Percentiles rank a stretch among this genome's conserved stretches.
These are phyloP conservation scores for Endoconidiophora polonica DNA, from an alignment of 2,329 filamentous ascomycete species.

Conservation along the genomic window DNA sequence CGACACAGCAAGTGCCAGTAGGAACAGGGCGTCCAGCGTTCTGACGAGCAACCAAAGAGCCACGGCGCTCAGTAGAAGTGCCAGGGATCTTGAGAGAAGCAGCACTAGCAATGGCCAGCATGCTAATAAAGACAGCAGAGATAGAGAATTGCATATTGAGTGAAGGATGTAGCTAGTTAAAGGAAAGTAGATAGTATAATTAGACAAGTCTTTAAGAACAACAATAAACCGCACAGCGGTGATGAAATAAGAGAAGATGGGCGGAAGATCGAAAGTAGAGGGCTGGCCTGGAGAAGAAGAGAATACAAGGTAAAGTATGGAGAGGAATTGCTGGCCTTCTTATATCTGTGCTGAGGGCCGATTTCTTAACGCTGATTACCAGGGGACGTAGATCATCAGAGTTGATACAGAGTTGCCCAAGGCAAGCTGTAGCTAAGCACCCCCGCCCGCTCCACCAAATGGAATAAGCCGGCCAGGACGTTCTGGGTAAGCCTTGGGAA, in stretches of 20 bases:
- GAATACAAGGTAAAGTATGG: neutral
- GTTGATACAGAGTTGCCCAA: too few relatives aligned
- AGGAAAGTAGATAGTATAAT: neutral
- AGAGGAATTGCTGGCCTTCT: too few relatives aligned
- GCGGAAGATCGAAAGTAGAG: slow-evolving; percentile 6
- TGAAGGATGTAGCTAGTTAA: neutral
- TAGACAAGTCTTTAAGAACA: neutral
- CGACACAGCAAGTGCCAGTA: slow-evolving; percentile 21
- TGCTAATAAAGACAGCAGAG: slow-evolving; percentile 16
- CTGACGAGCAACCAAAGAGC: slow-evolving; percentile 17
- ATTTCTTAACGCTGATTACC: too few relatives aligned
- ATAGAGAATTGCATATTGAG: slow-evolving; percentile 19
- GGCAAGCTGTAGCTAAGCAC: too few relatives aligned
- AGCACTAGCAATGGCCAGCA: slow-evolving; percentile 16
- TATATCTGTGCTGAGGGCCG: too few relatives aligned
- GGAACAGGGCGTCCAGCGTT: slow-evolving; percentile 22
- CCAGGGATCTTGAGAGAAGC: slow-evolving; percentile 1
- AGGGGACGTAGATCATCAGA: too few relatives aligned
- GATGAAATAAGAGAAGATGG: slow-evolving; percentile 3
- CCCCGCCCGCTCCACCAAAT: too few relatives aligned
- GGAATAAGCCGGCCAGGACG: too few relatives aligned
- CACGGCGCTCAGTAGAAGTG: slow-evolving; percentile 16
- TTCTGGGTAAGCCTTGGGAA: too few relatives aligned
- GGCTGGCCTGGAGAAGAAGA: slow-evolving; percentile 10
- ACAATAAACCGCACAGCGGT: slow-evolving; percentile 13